Base-by-base conservation (phyloP, 352 stramenopile species). In the Phytophthora palmivora region DNA sequence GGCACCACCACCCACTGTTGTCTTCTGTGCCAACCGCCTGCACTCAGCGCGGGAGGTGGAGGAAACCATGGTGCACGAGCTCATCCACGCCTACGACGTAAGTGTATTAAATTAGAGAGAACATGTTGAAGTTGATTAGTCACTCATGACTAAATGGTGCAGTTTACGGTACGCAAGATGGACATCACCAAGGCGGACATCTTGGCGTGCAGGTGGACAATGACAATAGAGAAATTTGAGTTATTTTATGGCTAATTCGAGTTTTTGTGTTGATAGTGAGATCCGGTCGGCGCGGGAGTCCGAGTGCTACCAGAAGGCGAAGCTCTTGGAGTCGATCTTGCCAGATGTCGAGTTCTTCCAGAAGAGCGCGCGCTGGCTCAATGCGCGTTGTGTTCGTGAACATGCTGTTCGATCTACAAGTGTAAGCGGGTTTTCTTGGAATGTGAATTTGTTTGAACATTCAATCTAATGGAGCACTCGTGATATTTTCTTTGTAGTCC, bases 41-140 rank as follows among this genome's bases (percentile, higher is more conserved):
- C 77, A 90, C 54, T 93, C 86, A 21, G 56, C 67, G 2, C 72
- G 74, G 4, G 86, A 94, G 56, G 84, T 94, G 22, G 79, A 92
- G 56, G 86, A 94, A 50, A 90, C 85, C 3, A 87, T 94, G 70
- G 84, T 94, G 24, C 86, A 94, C 54, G 86, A 94, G 53, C 82
- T 94, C 56, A 90, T 94, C 51, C 86, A 94, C 63, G 84, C 86
- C 30, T 94, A 93, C 58, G 86, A 94, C 38, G 86, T 94, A 67
- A 28, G 79, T 72, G 16, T 15, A 41, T 46, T 49, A 32, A 11
- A n/a, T 26, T 28, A 6, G 24, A 28, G 24, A 28, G 8, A 46
- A 14, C 10, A 54, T 30, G 33, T 42, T 54, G 58, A 69, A 46
- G 56, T 41, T 63, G 15, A n/a, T 24, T 12, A 26, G 19, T 62